Conservation (phyloP, 129 eudicot species). For the Deinandra increscens region DNA sequence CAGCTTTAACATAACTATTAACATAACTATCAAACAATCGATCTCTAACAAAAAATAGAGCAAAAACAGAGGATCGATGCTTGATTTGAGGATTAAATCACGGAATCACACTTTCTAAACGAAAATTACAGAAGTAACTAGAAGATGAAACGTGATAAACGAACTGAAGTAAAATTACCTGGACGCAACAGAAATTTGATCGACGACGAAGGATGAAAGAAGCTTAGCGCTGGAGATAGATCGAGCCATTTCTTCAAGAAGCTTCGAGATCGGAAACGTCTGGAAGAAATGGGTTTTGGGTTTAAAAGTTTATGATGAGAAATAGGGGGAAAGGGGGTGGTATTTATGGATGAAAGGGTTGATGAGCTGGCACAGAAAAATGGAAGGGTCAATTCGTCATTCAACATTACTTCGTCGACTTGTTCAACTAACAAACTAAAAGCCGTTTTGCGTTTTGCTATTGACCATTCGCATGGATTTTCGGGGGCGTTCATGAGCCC, state of each 20-base stretch:
- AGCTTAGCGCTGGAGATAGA: background rate
- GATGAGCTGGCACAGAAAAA: too few species aligned
- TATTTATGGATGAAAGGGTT: background rate
- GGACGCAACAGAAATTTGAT: background rate
- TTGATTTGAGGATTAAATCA: background rate
- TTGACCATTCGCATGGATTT: background rate
- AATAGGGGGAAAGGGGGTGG: background rate
- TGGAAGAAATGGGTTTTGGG: background rate
- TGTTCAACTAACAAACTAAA: background rate
- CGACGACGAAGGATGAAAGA: background rate
- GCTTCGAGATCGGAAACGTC: background rate
- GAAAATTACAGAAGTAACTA: background rate
- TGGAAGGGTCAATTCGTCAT: background rate
- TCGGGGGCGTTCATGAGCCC: too few species aligned
- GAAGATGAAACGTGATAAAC: background rate
- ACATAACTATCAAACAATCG: background rate
- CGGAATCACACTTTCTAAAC: background rate
- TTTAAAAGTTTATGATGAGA: background rate
- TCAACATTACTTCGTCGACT: background rate
- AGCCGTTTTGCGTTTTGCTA: background rate
- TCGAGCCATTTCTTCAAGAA: background rate
- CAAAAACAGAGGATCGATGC: background rate
- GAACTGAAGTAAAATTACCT: background rate
- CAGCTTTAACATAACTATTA: too few species aligned
- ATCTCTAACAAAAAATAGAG: background rate